These are phyloP conservation scores for Takashimella koratensis DNA, from an alignment of 1,284 basidiomycete genomes.

Conservation along the genomic window DNA sequence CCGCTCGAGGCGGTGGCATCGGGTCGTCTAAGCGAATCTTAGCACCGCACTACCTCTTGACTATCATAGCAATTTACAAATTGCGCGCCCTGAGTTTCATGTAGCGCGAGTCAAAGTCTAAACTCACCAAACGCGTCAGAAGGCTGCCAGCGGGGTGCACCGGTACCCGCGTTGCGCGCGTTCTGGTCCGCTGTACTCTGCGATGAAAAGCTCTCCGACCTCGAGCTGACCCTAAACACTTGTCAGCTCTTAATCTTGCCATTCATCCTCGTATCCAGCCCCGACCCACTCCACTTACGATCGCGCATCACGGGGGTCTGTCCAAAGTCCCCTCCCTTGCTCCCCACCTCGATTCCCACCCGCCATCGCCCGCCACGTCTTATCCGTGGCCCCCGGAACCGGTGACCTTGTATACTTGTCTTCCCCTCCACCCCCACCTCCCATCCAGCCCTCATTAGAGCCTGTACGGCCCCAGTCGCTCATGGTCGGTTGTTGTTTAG, in stretches of 20 bases:
- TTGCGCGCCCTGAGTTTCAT: too few species aligned
- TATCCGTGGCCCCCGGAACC: not conserved
- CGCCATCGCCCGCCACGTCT: not conserved
- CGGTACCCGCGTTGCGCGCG: constrained; percentile 11
- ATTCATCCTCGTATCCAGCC: not conserved
- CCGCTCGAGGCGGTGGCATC: constrained; percentile 13
- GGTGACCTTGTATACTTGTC: not conserved
- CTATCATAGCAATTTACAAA: too few species aligned
- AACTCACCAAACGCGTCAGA: constrained; percentile 41
- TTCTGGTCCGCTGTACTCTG: constrained; percentile 23
- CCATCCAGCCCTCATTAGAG: constrained; percentile 1
- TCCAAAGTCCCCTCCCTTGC: not conserved
- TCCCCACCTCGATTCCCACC: not conserved
- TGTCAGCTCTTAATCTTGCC: not conserved
- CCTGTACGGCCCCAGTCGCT: constrained; percentile 1
- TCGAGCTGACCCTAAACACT: constrained; percentile 10
- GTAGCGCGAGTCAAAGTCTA: too few species aligned
- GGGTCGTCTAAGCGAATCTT: constrained; percentile 24
- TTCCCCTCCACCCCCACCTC: not conserved
- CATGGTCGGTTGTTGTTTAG: constrained; percentile 1
- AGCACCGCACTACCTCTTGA: constrained; percentile 3
- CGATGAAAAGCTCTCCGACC: constrained; percentile 29
- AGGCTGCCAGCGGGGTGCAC: constrained; percentile 39
- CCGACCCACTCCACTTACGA: not conserved
- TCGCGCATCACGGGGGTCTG: not conserved